These are phyloP conservation scores for Elsinoe perseae DNA, from an alignment of 2,329 filamentous ascomycete genomes.

Conservation along the genomic window DNA sequence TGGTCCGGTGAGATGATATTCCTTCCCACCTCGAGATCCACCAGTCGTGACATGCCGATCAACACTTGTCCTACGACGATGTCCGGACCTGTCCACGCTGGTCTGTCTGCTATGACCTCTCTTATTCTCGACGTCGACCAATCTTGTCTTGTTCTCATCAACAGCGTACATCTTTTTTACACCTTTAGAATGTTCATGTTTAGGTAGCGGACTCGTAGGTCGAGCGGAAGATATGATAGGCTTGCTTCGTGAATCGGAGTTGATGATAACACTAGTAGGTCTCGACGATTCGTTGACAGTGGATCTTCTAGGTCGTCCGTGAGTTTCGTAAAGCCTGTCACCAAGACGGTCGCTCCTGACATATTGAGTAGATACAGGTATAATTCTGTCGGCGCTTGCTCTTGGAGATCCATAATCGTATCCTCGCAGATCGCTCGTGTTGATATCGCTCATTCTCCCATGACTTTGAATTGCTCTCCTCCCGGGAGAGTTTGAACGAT, in stretches of 20 bases:
- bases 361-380: conserved; percentile 32
- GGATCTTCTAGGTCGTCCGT: conserved; percentile 40
- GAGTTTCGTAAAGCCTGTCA: conserved; percentile 36
- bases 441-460: conserved; percentile 27
- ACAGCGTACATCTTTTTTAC: conserved; percentile 45
- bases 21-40: conserved; percentile 24
- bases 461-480: conserved; percentile 29
- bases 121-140: conserved; percentile 32
- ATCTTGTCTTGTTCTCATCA: conserved; percentile 34
- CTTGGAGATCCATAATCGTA: conserved; percentile 28
- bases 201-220: conserved; percentile 37
- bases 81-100: conserved; percentile 28
- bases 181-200: conserved; percentile 27
- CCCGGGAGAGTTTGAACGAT: conserved; percentile 30
- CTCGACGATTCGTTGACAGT: conserved; percentile 35
- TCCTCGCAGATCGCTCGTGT: conserved; percentile 20
- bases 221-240: conserved; percentile 29
- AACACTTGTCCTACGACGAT: conserved; percentile 30
- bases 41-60: conserved; percentile 24
- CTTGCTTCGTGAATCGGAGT: conserved; percentile 28
- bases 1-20: conserved; percentile 27
- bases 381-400: conserved; percentile 30
- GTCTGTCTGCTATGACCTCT: conserved; percentile 1
- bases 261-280: conserved; percentile 22
- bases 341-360: conserved; percentile 24